Conservation (phyloP, 306 rosid species). For the Prunus campanulata region DNA sequence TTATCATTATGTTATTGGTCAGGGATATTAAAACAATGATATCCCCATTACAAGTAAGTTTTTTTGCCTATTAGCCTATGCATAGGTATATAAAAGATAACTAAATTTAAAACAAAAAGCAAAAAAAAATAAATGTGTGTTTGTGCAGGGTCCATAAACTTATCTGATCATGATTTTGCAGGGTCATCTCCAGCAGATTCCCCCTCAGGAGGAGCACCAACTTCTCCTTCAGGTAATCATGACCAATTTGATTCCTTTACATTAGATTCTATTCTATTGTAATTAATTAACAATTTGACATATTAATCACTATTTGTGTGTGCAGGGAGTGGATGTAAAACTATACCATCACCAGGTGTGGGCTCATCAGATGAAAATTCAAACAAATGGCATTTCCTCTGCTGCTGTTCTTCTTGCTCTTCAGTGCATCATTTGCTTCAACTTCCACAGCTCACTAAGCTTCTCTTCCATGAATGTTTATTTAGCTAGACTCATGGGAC, state of each 20-base stretch:
- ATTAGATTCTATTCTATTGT: no score
- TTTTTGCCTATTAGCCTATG: slow-evolving; percentile 29
- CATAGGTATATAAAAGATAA: slow-evolving; percentile 25
- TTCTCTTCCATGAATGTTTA: background rate
- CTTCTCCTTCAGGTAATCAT: slow-evolving; percentile 28
- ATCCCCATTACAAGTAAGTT: no score
- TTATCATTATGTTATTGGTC: no score
- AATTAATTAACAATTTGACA: no score
- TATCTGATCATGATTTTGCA: background rate
- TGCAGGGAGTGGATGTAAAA: slow-evolving; percentile 22
- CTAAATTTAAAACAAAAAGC: no score
- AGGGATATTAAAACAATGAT: no score
- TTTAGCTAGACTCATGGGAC: background rate
- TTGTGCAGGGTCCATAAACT: background rate
- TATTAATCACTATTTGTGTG: no score
- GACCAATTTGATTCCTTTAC: no score
- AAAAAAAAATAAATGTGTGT: background rate
- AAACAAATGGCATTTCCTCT: slow-evolving; percentile 23
- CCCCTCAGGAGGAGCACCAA: slow-evolving; percentile 9
- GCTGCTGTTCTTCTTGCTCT: slow-evolving; percentile 30
- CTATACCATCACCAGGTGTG: background rate
- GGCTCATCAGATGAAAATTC: slow-evolving; percentile 5
- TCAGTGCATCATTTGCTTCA: slow-evolving; percentile 22
- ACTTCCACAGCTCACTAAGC: slow-evolving; percentile 15
- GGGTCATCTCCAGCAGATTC: slow-evolving; percentile 29